Evolutionary conservation across 2,329 filamentous ascomycete species (phyloP).

Genomic region (Paecilomyces formosus): DNA sequence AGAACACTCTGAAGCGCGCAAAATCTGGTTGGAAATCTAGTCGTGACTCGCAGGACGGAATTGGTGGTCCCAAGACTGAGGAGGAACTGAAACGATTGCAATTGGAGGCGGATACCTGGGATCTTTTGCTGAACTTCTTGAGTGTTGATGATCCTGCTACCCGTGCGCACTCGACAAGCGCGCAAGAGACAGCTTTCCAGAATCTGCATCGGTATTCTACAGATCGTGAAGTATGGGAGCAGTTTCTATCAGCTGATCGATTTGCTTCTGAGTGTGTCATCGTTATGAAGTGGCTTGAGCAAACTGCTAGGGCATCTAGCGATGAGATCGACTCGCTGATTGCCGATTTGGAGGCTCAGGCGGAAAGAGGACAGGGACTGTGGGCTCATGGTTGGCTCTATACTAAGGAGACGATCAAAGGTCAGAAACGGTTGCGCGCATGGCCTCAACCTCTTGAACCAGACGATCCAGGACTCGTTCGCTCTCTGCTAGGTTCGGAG

Average conservation of each 20-base stretch:
- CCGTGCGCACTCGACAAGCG: constrained; percentile 27
- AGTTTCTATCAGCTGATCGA: constrained; percentile 67
- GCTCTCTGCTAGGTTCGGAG: constrained; percentile 51
- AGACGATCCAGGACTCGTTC: constrained; percentile 49
- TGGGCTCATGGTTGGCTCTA: constrained; percentile 89
- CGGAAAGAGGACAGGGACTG: constrained; percentile 66
- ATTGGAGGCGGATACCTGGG: constrained; percentile 84
- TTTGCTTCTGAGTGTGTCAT: constrained; percentile 69
- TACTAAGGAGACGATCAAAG: constrained; percentile 82
- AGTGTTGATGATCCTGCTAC: constrained; percentile 57
- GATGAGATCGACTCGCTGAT: constrained; percentile 70
- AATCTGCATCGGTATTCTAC: constrained; percentile 50
- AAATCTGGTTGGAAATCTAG: constrained; percentile 22
- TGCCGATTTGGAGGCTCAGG: constrained; percentile 65
- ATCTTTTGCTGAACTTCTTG: constrained; percentile 69
- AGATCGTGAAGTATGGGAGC: constrained; percentile 59
- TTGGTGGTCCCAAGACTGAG: constrained; percentile 12
- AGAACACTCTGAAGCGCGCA: constrained; percentile 32
- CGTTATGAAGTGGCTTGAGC: constrained; percentile 80
- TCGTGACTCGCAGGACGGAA: constrained; percentile 10
- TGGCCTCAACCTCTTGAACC: constrained; percentile 60
- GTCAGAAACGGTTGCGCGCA: constrained; percentile 70
- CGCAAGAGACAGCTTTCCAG: constrained; percentile 33
- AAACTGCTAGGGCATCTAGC: constrained; percentile 59
- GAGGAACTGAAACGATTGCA: constrained; percentile 55